Conservation (phyloP, 257 asterid genomes). For the Nicotiana sylvestris region DNA sequence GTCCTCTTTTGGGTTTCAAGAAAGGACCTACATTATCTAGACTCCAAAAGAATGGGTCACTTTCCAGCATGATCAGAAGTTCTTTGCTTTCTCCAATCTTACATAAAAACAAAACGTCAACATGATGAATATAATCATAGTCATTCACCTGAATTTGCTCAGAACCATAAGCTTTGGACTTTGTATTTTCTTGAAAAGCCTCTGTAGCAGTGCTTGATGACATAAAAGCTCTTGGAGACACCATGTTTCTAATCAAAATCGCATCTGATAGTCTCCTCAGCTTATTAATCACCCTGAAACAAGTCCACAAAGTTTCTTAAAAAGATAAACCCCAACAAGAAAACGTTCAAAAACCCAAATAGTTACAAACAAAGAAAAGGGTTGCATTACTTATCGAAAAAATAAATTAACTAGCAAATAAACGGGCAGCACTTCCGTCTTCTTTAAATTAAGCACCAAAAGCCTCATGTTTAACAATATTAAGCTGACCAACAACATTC, state of each 20-base stretch:
- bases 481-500: background rate
- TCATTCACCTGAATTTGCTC: conserved; percentile 89
- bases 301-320: conserved; percentile 10
- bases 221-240: conserved; percentile 66
- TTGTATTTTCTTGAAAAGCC: conserved; percentile 46
- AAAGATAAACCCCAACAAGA: background rate
- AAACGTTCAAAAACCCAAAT: background rate
- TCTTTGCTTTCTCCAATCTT: background rate
- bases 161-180: conserved; percentile 74
- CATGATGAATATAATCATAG: background rate
- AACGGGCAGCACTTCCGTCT: background rate
- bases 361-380: background rate
- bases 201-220: conserved; percentile 62
- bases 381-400: background rate
- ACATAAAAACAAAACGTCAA: background rate
- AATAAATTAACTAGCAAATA: background rate
- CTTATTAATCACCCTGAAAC: conserved; percentile 47
- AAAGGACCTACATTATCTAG: background rate
- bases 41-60: background rate
- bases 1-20: background rate
- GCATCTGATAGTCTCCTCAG: conserved; percentile 37
- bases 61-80: background rate
- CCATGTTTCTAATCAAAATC: conserved; percentile 34
- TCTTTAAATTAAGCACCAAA: background rate
- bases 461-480: background rate